Evolutionary conservation across 1,139 yeast species (phyloP).

Genomic region (Blastobotrys malaysiensis): DNA sequence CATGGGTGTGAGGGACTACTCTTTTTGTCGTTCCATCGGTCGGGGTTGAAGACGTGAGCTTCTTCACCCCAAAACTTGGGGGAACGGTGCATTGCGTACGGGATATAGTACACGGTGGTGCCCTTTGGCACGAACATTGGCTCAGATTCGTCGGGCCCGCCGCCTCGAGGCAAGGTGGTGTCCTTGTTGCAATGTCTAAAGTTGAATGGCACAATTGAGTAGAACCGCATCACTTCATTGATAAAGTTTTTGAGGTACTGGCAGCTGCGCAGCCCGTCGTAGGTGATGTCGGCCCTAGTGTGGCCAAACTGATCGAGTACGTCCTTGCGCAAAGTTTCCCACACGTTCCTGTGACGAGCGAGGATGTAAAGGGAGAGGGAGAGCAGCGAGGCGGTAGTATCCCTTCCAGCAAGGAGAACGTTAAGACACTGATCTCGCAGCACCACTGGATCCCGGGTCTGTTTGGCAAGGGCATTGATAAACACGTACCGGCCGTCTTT

Average conservation of each 20-base stretch:
- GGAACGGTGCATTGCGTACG: slow-evolving; percentile 42
- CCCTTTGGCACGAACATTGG: slow-evolving; percentile 47
- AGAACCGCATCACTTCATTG: slow-evolving; percentile 47
- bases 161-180: slow-evolving; percentile 28
- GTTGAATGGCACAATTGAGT: slow-evolving; percentile 51
- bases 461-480: slow-evolving; percentile 47
- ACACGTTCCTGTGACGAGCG: slow-evolving; percentile 40
- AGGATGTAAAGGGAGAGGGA: slow-evolving; percentile 42
- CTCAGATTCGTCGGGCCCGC: slow-evolving; percentile 36
- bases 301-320: slow-evolving; percentile 23
- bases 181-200: slow-evolving; percentile 42
- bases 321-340: slow-evolving; percentile 19
- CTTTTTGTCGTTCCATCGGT: slow-evolving; percentile 38
- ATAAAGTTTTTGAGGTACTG: slow-evolving; percentile 44
- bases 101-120: slow-evolving; percentile 40
- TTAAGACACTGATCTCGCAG: slow-evolving; percentile 46
- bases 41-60: slow-evolving; percentile 44
- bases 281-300: slow-evolving; percentile 28
- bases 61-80: slow-evolving; percentile 43
- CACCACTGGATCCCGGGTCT: slow-evolving; percentile 45
- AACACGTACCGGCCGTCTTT: slow-evolving; percentile 37
- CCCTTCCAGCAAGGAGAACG: slow-evolving; percentile 46
- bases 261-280: slow-evolving; percentile 46
- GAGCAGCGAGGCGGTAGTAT: slow-evolving; percentile 46
- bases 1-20: slow-evolving; percentile 30